Base-by-base conservation (phyloP, 148 eudicot genomes). In the Vaccinium vitisidaea region DNA sequence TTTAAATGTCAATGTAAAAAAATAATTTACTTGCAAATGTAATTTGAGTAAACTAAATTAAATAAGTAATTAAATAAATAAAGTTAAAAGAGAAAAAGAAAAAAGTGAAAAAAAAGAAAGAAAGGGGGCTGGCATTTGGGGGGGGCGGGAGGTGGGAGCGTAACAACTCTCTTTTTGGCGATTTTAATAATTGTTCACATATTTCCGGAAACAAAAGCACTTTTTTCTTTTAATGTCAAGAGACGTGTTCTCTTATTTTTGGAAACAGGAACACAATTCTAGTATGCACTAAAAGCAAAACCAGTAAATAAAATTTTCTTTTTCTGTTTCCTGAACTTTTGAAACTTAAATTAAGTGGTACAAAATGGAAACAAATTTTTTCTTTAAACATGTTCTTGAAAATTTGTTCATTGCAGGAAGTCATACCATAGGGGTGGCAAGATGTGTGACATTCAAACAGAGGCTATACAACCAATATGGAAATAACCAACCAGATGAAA, bases 391-490 rank as follows among this genome's bases (percentile, higher is more conserved):
- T 43, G 46, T 43, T 43, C 46, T 27, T 25, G 32, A 77, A 21
- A n/a, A 9, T 54, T 2, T 43, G 2, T 70, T 7, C 69, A 2
- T 21, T 79, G 59, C 90, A 94, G 99, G 99, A 85, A 91, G 91
- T n/a, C 98, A 96, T 83, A 93, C 98, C 1, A 92, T 96, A 14
- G 99, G 99, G 82, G 80, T 92, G 88, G 97, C 99, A 78, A 90
- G 92, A 80, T 96, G 99, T 71, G 83, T 63, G 75, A 89, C 91
- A 75, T 94, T 96, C 90, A 94, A 89, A 87, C 92, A 92, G 80
- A 93, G 99, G 84, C 88, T 96, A 56, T 96, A 94, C 94, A 92
- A 90, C 70, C 97, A 92, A 88, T 91, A 89, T 11, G 94, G 95
- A 5, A 86, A 91, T 84, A 89, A 83, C 86, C 90, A 83, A 86